These are phyloP conservation scores for Pseudopithomyces maydicus DNA, from an alignment of 2,329 filamentous ascomycete genomes.

Conservation along the genomic window DNA sequence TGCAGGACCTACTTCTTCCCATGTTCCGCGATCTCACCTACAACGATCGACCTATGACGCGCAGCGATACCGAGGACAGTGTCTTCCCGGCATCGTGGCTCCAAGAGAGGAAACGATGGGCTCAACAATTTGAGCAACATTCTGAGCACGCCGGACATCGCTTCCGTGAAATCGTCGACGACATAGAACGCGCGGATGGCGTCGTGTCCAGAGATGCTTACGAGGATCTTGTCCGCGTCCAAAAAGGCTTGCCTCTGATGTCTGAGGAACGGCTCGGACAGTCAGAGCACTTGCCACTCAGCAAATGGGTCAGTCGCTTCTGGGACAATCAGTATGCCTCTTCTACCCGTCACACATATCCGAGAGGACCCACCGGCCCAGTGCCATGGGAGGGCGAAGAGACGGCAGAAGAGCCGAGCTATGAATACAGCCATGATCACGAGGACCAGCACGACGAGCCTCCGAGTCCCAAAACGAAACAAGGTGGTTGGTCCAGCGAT, in stretches of 20 bases:
- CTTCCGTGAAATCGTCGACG: constrained; percentile 49
- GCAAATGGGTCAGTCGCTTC: constrained; percentile 20
- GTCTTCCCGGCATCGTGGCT: too few species aligned
- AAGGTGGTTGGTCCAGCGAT: constrained; percentile 10
- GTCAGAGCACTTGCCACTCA: constrained; percentile 13
- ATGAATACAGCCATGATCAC: constrained; percentile 40
- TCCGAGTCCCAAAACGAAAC: constrained; percentile 30
- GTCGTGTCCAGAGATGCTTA: constrained; percentile 61
- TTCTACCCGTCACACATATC: neutral
- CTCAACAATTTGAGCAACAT: too few species aligned
- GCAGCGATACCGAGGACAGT: neutral
- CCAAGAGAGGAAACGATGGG: too few species aligned
- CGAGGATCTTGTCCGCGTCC: constrained; percentile 60
- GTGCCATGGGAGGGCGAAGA: constrained; percentile 20
- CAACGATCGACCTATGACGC: neutral
- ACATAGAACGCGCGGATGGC: constrained; percentile 41
- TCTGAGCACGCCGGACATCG: too few species aligned
- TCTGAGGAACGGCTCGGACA: constrained; percentile 14
- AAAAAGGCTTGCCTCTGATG: constrained; percentile 21
- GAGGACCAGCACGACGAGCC: constrained; percentile 42
- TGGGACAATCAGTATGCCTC: constrained; percentile 10
- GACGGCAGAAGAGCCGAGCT: constrained; percentile 35
- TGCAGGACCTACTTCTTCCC: neutral
- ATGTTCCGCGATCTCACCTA: constrained; percentile 11
- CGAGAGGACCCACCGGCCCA: constrained; percentile 15